Evolutionary conservation across 2,329 filamentous ascomycete genomes (phyloP).

Genomic region (Hypoxylon sp.): DNA sequence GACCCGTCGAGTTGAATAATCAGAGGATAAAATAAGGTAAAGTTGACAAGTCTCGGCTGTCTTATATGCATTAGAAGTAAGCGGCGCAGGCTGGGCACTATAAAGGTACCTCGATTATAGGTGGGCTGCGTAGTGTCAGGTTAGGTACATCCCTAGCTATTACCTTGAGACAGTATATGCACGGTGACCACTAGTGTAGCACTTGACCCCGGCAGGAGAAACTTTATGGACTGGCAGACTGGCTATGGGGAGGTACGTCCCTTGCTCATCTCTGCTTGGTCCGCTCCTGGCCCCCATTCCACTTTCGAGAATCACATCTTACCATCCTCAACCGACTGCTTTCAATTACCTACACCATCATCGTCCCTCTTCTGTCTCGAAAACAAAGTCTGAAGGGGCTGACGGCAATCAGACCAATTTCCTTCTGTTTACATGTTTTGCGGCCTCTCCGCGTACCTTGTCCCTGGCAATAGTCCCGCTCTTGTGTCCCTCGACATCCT

Average conservation of each 20-base stretch:
- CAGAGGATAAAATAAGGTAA: slow-evolving; percentile 3
- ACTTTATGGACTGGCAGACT: slow-evolving; percentile 23
- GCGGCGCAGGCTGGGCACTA: not conserved
- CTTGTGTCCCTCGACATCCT: slow-evolving; percentile 5
- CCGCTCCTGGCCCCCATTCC: slow-evolving; percentile 37
- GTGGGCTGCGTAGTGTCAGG: not conserved
- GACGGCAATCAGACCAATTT: slow-evolving; percentile 1
- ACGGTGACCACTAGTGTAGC: slow-evolving; percentile 19
- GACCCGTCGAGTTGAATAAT: not conserved
- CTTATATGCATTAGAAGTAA: slow-evolving; percentile 5
- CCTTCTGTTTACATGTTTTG: not conserved
- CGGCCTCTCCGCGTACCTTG: not conserved
- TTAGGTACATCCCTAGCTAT: not conserved
- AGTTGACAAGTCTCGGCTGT: slow-evolving; percentile 5
- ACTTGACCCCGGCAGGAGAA: slow-evolving; percentile 33
- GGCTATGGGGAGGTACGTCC: slow-evolving; percentile 35
- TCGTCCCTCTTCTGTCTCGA: slow-evolving; percentile 5
- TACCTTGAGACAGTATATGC: slow-evolving; percentile 21
- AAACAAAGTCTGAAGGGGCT: slow-evolving; percentile 3
- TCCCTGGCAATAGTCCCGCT: slow-evolving; percentile 7
- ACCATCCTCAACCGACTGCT: slow-evolving; percentile 34
- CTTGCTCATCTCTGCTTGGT: slow-evolving; percentile 45
- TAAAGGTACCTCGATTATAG: not conserved
- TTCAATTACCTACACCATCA: slow-evolving; percentile 16
- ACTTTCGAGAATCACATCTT: slow-evolving; percentile 36